Conservation (phyloP, 768 basidiomycete species). For the Mycena pura region DNA sequence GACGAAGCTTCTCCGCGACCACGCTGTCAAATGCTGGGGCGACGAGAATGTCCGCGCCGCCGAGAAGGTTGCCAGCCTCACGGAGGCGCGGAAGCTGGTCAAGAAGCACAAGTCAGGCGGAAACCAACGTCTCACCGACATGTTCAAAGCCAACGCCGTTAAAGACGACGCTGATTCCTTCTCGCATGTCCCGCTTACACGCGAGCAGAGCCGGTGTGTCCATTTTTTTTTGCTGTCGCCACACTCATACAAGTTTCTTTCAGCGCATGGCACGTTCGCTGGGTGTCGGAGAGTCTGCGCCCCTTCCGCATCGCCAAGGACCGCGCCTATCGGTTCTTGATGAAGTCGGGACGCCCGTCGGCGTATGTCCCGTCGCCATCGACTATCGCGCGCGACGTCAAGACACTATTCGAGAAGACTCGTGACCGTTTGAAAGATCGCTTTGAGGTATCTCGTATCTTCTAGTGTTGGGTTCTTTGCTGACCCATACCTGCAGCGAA, state of each 20-base stretch:
- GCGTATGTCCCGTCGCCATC: constrained; percentile 26
- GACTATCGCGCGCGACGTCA: constrained; percentile 28
- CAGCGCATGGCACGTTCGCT: constrained; percentile 33
- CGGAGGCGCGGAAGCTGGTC: no score
- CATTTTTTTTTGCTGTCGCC: not conserved
- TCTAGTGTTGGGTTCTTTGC: constrained; percentile 41
- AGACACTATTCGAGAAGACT: constrained; percentile 21
- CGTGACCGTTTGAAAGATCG: constrained; percentile 20
- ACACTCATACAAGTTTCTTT: not conserved
- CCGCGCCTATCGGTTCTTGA: constrained; percentile 27
- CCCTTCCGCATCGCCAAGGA: constrained; percentile 32
- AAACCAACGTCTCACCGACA: not conserved
- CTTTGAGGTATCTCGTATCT: constrained; percentile 7
- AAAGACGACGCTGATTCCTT: constrained; percentile 16
- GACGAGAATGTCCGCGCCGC: not conserved
- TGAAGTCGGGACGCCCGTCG: constrained; percentile 33
- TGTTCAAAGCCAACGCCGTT: not conserved
- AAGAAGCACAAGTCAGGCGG: no score
- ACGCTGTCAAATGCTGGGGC: not conserved
- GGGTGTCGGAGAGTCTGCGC: constrained; percentile 27
- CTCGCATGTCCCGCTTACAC: constrained; percentile 32
- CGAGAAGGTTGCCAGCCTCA: not conserved
- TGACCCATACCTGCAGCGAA: not conserved
- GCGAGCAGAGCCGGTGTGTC: constrained; percentile 29
- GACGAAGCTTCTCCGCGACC: not conserved